Base-by-base conservation (phyloP, 2,329 filamentous ascomycete species). In the Parasarocladium wereldwijsianum region DNA sequence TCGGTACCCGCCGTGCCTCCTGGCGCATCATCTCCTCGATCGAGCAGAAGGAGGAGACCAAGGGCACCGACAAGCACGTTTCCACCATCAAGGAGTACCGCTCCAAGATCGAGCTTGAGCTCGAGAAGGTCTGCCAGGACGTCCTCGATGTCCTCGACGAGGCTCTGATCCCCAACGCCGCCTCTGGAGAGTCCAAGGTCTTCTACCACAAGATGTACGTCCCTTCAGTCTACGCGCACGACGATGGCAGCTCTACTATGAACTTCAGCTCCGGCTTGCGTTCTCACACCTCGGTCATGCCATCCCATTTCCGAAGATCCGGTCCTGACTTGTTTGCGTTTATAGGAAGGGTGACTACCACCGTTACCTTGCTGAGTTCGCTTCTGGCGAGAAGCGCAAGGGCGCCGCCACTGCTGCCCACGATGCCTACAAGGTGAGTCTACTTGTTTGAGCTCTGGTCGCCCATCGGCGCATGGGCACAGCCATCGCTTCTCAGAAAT, bases 161-260 rank as follows among this genome's bases (percentile, higher is more conserved):
- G 52, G 77, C 76, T 55, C 70, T 96, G 52, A 96, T 96, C 55
- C 86, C 86, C 60, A 87, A 90, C 63, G 87, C 87, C 54, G 80
- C 90, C 63, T 80, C 83, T 44, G 87, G 87, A 66, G 87, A 96
- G 72, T 93, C 85, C 59, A 96, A 94, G 77, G 87, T 96, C 57
- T 96, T 96, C 64, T 96, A 96, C 70, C 86, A 94, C 79, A 96
- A 96, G 77, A 96, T 96, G 87, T 94, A 66, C 48, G 82, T 70
- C 12, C n/a, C n/a, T n/a, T n/a, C n/a, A n/a, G n/a, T n/a, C n/a
- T n/a, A n/a, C n/a, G n/a, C n/a, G n/a, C n/a, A n/a, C n/a, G n/a
- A n/a, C n/a, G n/a, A n/a, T n/a, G n/a, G n/a, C n/a, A n/a, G n/a
- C n/a, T n/a, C n/a, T n/a, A n/a, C n/a, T n/a, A n/a, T n/a, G n/a